Evolutionary conservation across 2,329 filamentous ascomycete genomes (phyloP).

Genomic region (Cladophialophora yegresii): DNA sequence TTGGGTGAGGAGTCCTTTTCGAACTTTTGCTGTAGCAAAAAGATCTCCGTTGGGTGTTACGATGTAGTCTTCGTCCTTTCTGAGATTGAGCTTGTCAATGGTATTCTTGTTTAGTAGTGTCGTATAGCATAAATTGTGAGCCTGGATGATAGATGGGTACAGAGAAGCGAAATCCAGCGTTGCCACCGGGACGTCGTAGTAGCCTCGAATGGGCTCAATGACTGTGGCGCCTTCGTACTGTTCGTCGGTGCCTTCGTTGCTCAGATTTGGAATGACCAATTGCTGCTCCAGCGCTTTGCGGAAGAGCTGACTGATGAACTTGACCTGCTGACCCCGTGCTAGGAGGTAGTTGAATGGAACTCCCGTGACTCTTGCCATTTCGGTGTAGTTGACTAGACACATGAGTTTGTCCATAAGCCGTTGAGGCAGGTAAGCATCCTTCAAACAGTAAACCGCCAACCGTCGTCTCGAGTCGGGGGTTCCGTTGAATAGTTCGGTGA

Average conservation of each 20-base stretch:
- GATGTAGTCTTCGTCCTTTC: constrained; percentile 93
- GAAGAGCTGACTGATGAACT: constrained; percentile 96
- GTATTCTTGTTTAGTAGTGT: constrained; percentile 79
- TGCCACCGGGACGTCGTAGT: constrained; percentile 92
- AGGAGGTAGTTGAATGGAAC: constrained; percentile 96
- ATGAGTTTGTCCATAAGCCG: constrained; percentile 96
- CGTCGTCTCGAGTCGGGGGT: constrained; percentile 88
- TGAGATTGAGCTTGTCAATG: constrained; percentile 73
- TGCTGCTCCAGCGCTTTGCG: constrained; percentile 91
- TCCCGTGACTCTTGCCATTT: constrained; percentile 99
- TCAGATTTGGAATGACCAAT: constrained; percentile 87
- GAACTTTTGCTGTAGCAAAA: constrained; percentile 83
- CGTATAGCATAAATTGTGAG: constrained; percentile 97
- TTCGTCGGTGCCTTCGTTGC: constrained; percentile 70
- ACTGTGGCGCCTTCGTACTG: constrained; percentile 98
- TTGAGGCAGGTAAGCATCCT: constrained; percentile 94
- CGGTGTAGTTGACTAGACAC: constrained; percentile 97
- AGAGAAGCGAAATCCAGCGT: constrained; percentile 98
- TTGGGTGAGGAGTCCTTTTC: constrained; percentile 88
- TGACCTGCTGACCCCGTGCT: constrained; percentile 90
- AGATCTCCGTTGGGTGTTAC: constrained; percentile 91
- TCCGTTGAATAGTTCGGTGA: constrained; percentile 95
- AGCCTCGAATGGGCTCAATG: constrained; percentile 90
- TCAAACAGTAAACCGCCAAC: constrained; percentile 92
- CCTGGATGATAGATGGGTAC: constrained; percentile 98